A percentile compares a stretch with the other conserved stretches of the same genome.
Evolutionary conservation across 129 eudicot species (phyloP).

Genomic region (Heracleum sosnowskyi): DNA sequence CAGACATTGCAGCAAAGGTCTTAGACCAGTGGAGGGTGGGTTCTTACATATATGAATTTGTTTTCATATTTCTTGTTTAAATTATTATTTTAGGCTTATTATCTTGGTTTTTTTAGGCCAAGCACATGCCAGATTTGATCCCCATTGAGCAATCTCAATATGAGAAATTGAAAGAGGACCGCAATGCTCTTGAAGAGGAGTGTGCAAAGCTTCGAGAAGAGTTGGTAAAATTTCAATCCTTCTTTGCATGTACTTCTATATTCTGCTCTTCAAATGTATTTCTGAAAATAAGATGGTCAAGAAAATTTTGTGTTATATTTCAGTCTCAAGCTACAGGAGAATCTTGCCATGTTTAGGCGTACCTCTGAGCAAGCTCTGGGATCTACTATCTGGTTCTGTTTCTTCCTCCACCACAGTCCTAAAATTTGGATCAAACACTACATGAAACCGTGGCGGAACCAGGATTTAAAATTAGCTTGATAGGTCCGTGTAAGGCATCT

Average conservation of each 20-base stretch:
- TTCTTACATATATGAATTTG: neutral
- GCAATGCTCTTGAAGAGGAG: neutral
- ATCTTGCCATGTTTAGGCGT: too few relatives aligned
- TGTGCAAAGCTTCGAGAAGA: constrained; percentile 8
- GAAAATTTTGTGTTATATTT: neutral
- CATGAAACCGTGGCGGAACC: too few relatives aligned
- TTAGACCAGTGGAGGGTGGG: constrained; percentile 12
- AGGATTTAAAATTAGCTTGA: too few relatives aligned
- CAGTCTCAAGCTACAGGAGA: neutral
- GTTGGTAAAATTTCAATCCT: constrained; percentile 7
- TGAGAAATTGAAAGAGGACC: constrained; percentile 1
- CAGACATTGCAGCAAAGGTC: constrained; percentile 8
- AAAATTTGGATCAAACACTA: too few relatives aligned
- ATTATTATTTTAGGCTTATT: neutral
- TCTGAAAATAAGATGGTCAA: neutral
- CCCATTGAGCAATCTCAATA: neutral
- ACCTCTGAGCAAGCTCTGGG: too few relatives aligned
- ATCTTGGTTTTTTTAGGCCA: neutral
- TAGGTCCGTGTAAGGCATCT: too few relatives aligned
- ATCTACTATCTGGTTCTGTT: too few relatives aligned
- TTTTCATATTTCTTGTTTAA: neutral
- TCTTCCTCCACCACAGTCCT: too few relatives aligned
- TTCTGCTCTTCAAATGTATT: neutral
- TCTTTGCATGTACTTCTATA: neutral
- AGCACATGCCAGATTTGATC: constrained; percentile 2